phyloP scores from a whole-genome alignment of 441 rosid species.

The Francoa sonchifolia region DNA sequence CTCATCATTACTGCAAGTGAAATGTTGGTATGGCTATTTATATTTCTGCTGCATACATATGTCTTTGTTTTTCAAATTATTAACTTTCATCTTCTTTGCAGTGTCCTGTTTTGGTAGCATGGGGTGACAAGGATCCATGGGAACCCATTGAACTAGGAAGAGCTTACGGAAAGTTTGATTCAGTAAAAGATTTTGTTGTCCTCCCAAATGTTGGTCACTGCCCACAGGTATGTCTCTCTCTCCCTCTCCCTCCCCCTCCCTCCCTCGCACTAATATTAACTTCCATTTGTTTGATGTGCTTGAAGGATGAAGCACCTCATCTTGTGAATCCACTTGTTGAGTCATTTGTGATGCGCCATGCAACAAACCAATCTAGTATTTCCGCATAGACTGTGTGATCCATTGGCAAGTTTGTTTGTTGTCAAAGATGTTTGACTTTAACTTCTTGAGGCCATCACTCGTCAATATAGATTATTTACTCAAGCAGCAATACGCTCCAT shows the following conservation, averaged over 20 bases:
- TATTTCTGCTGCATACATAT: neutral
- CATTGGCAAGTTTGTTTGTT: slow-evolving; percentile 2
- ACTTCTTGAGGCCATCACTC: neutral
- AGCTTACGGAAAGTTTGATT: slow-evolving; percentile 40
- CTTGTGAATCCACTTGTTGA: slow-evolving; percentile 73
- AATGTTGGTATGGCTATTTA: too few relatives aligned
- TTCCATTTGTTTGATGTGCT: slow-evolving; percentile 1
- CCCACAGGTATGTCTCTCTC: slow-evolving; percentile 55
- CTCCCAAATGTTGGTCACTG: slow-evolving; percentile 82
- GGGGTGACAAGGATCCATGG: slow-evolving; percentile 99
- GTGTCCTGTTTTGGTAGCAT: slow-evolving; percentile 81
- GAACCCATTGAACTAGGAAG: slow-evolving; percentile 86
- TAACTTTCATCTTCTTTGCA: slow-evolving; percentile 13
- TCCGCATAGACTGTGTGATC: slow-evolving; percentile 17
- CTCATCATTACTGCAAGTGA: too few relatives aligned
- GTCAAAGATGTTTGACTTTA: neutral
- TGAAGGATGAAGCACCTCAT: slow-evolving; percentile 79
- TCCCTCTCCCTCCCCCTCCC: slow-evolving; percentile 6
- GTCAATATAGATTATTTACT: neutral
- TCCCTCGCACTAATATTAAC: neutral
- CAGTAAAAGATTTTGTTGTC: slow-evolving; percentile 61
- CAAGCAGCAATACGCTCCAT: neutral
- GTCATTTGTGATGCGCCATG: slow-evolving; percentile 60
- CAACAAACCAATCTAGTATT: slow-evolving; percentile 13
- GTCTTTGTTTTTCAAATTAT: slow-evolving; percentile 2